phyloP scores from a whole-genome alignment of 768 basidiomycete genomes.

The Boletus eberwhitei region DNA sequence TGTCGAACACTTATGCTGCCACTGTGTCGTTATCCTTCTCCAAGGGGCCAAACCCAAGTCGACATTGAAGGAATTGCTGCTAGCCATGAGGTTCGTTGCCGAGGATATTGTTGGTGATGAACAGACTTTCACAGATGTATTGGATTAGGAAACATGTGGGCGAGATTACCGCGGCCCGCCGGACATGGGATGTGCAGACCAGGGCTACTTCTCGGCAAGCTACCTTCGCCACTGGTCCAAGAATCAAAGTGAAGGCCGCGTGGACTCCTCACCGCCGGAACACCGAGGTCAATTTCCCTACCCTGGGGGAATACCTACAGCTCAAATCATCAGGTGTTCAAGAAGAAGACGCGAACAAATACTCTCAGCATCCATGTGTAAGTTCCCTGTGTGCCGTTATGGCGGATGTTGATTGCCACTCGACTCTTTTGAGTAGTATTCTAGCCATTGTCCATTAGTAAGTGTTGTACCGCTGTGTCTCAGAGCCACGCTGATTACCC shows the following conservation, averaged over 20 bases:
- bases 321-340: background rate
- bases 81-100: slow-evolving; percentile 22
- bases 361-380: slow-evolving; percentile 21
- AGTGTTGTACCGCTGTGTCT: background rate
- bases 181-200: slow-evolving; percentile 3
- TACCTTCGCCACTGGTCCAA: slow-evolving; percentile 7
- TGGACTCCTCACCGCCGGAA: slow-evolving; percentile 13
- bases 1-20: background rate
- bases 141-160: slow-evolving; percentile 17
- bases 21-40: background rate
- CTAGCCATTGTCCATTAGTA: slow-evolving; percentile 25
- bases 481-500: background rate
- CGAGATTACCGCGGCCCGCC: slow-evolving; percentile 14
- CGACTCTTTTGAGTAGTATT: slow-evolving; percentile 11
- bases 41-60: slow-evolving; percentile 21
- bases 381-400: background rate
- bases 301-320: slow-evolving; percentile 2
- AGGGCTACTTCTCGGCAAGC: slow-evolving; percentile 8
- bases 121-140: background rate
- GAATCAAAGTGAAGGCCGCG: background rate
- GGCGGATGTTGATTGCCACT: background rate
- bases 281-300: slow-evolving; percentile 10
- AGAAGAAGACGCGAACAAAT: background rate
- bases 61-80: slow-evolving; percentile 22
- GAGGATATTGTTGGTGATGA: background rate